Conservation (phyloP, 495 filamentous ascomycete species). For the Lindgomyces ingoldianus region DNA sequence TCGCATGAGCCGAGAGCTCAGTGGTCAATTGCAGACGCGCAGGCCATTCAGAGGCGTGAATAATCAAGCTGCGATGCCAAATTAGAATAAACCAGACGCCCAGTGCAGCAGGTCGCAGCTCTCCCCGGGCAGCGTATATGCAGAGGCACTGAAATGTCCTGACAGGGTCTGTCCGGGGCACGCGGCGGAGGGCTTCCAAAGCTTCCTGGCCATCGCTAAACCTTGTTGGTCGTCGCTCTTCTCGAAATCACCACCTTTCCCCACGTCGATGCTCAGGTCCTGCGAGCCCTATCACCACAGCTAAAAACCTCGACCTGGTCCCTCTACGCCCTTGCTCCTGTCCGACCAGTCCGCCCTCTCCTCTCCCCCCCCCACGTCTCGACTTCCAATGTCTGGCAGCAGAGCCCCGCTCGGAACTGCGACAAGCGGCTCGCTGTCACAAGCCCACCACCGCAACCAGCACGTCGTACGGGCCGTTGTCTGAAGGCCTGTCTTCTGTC, state of each 20-base stretch:
- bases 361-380: background rate
- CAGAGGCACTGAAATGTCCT: background rate
- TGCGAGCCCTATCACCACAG: background rate
- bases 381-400: slow-evolving; percentile 35
- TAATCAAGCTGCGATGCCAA: background rate
- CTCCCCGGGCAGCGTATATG: background rate
- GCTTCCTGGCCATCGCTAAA: too few relatives aligned
- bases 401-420: slow-evolving; percentile 31
- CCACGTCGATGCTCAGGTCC: background rate
- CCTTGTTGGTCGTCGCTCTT: background rate
- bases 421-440: slow-evolving; percentile 31
- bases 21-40: background rate
- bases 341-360: background rate
- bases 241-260: slow-evolving; percentile 2
- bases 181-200: too few relatives aligned
- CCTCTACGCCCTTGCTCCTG: background rate
- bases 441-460: slow-evolving; percentile 18
- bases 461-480: slow-evolving; percentile 22
- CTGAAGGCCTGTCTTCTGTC: slow-evolving; percentile 12
- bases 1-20: background rate
- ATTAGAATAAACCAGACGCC: background rate
- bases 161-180: background rate
- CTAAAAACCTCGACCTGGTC: background rate
- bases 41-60: background rate
- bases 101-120: background rate